Evolutionary conservation across 805 yeast genomes (phyloP).

Genomic region (Wickerhamiella lipophila): DNA sequence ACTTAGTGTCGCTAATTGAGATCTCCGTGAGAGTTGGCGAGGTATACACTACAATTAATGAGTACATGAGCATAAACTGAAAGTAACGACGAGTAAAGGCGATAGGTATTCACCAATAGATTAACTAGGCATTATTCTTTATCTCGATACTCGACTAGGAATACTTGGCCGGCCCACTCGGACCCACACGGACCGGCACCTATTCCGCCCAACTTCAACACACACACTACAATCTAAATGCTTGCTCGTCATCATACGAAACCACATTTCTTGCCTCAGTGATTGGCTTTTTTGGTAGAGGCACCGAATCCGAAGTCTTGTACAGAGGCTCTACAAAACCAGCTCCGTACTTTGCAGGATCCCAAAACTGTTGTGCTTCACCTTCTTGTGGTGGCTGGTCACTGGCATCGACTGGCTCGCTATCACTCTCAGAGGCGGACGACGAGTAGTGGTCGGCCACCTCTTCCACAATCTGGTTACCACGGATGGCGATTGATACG

Average conservation of each 20-base stretch:
- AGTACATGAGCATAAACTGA: too few relatives aligned
- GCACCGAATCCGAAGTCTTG: neutral
- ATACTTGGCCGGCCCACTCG: too few relatives aligned
- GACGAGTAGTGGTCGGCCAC: constrained; percentile 33
- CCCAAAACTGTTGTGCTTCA: constrained; percentile 3
- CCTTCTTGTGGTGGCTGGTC: neutral
- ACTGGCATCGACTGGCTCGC: constrained; percentile 1
- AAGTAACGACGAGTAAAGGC: too few relatives aligned
- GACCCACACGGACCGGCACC: too few relatives aligned
- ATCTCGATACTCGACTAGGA: too few relatives aligned
- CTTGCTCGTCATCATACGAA: neutral
- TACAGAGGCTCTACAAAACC: constrained; percentile 1
- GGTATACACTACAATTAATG: too few relatives aligned
- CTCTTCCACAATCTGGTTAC: constrained; percentile 63
- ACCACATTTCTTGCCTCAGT: neutral
- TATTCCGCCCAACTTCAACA: too few relatives aligned
- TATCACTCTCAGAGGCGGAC: constrained; percentile 17
- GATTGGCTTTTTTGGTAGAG: neutral
- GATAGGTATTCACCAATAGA: too few relatives aligned
- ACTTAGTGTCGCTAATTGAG: too few relatives aligned
- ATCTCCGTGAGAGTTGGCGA: too few relatives aligned
- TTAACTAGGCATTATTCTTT: too few relatives aligned
- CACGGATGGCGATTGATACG: constrained; percentile 61
- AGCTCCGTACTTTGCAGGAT: constrained; percentile 4
- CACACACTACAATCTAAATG: too few relatives aligned